Evolutionary conservation across 345 rosid species (phyloP).

Genomic region (Ceriops zippeliana): DNA sequence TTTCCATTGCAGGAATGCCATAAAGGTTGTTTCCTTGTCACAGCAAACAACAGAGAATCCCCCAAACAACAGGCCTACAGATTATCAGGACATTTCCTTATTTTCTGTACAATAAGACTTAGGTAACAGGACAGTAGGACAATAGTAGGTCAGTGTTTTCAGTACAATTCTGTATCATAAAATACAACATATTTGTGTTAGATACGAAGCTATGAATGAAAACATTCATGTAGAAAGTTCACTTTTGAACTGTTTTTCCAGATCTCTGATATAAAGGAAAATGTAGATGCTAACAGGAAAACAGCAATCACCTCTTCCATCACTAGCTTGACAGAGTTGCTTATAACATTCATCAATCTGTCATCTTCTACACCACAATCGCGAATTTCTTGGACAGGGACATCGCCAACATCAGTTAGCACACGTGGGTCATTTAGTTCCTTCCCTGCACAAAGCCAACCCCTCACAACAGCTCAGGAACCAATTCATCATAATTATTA

Average conservation of each 20-base stretch:
- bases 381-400: conserved; percentile 96
- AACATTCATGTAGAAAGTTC: no score
- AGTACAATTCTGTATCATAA: neutral
- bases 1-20: no score
- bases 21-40: no score
- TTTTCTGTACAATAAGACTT: neutral
- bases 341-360: conserved; percentile 79
- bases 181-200: neutral
- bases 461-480: neutral
- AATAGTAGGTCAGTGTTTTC: neutral
- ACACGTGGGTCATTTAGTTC: conserved; percentile 84
- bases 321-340: conserved; percentile 81
- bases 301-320: conserved; percentile 71
- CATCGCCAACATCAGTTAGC: conserved; percentile 93
- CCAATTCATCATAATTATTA: neutral
- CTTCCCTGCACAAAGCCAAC: conserved; percentile 54
- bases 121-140: neutral
- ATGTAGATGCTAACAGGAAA: neutral
- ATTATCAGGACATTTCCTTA: neutral
- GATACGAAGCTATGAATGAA: neutral
- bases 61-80: neutral
- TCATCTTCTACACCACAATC: conserved; percentile 96
- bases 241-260: neutral
- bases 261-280: neutral
- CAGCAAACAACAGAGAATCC: no score